Evolutionary conservation across 306 rosid genomes (phyloP).

Genomic region (Corylus heterophylla): DNA sequence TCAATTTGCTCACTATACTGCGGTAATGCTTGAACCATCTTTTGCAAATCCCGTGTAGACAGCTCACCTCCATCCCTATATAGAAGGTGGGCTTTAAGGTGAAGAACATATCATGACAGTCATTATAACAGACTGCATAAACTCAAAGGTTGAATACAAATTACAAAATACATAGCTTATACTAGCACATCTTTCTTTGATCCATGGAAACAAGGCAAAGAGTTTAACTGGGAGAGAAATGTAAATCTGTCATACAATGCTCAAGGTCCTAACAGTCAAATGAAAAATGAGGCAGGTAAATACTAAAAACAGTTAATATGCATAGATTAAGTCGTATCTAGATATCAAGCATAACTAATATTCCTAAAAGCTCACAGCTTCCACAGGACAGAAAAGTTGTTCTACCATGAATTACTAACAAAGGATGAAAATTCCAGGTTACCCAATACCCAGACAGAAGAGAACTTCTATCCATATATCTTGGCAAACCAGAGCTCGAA

Average conservation of each 20-base stretch:
- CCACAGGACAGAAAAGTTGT: neutral
- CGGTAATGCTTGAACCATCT: constrained; percentile 98
- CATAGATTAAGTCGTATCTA: neutral
- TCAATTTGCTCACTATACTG: constrained; percentile 96
- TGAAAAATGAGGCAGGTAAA: neutral
- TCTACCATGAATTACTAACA: neutral
- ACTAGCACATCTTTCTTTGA: constrained; percentile 16
- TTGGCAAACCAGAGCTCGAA: too few species aligned
- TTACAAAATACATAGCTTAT: constrained; percentile 6
- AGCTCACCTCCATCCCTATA: constrained; percentile 70
- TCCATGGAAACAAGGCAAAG: constrained; percentile 24
- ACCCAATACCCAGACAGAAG: neutral
- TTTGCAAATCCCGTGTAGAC: constrained; percentile 89
- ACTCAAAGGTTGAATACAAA: constrained; percentile 3
- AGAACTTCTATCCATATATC: too few species aligned
- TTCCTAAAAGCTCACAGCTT: neutral
- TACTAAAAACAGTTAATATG: constrained; percentile 8
- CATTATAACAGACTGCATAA: constrained; percentile 8
- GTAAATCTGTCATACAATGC: constrained; percentile 8
- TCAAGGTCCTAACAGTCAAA: neutral
- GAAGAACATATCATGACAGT: constrained; percentile 18
- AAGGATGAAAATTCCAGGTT: neutral
- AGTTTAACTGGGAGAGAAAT: constrained; percentile 7
- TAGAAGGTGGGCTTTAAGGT: constrained; percentile 24
- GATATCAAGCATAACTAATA: neutral